Base-by-base conservation (phyloP, 352 stramenopile genomes). In the Phytophthora pistaciae region DNA sequence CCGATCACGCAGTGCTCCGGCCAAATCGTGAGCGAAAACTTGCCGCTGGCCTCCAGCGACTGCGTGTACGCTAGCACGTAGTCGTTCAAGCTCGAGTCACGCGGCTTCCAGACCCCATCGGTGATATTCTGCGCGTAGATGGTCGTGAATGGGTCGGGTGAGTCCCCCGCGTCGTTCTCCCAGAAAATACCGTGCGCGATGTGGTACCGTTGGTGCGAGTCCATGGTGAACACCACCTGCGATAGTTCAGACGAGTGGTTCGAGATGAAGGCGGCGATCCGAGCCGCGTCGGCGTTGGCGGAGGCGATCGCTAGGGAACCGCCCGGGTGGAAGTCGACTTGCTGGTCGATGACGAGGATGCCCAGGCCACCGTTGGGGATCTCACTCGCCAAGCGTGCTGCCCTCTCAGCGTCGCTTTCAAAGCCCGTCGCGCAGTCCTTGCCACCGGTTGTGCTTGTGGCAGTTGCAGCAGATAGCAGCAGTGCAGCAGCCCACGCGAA, bases 1-100 rank as follows among this genome's bases (percentile, higher is more conserved):
- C 95, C 95, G 59, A 98, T 91, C 23, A 99, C 67, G 81, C 96
- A 99, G 78, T 99, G 96, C 76, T 98, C 96, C 3, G 97, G 96
- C 97, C 96, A 99, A 69, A 99, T 97, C 33, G 79, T 96, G 5
- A 99, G 78, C 66, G 77, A 80, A 67, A 99, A 98, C 55, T 91
- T 91, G 42, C 87, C 87, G 27, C 82, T 88, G 33, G 74, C 59
- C 70, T 98, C 93, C 33, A 99, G 76, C 57, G 81, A 76, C 42
- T 79, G 64, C 0, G 90, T 96, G 85, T 99, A 99, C 59, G 87
- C 79, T n/a, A 94, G 78, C 42, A 84, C 90, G 49, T 98, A 96
- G 20, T 92, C 83, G 21, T 88, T 64, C 3, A 97, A 76, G 31
- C 84, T 75, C 18, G 88, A 33, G 36, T 89, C 73, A 20, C 82